A percentile compares a stretch with the other conserved stretches of the same genome.
phyloP scores from a whole-genome alignment of 441 rosid species.

The Iberis amara region DNA sequence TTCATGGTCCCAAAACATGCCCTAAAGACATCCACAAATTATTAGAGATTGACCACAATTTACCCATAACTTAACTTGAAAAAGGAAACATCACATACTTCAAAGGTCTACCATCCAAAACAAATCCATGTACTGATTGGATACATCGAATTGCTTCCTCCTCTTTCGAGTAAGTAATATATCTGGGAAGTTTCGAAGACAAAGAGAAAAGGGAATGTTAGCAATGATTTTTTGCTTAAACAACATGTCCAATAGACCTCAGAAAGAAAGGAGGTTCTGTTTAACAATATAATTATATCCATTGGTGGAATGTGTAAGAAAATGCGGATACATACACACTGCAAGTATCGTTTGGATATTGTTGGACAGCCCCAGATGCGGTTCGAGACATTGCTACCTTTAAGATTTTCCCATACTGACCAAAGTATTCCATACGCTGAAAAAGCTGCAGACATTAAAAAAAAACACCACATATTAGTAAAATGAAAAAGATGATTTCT shows the following conservation, averaged over 20 bases:
- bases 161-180: slow-evolving; percentile 68
- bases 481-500: not conserved
- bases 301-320: not conserved
- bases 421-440: slow-evolving; percentile 55
- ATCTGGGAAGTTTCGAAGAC: slow-evolving; percentile 35
- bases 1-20: slow-evolving; percentile 73
- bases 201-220: slow-evolving; percentile 9
- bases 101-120: slow-evolving; percentile 66
- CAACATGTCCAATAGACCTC: too few relatives aligned
- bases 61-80: not conserved
- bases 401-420: slow-evolving; percentile 62
- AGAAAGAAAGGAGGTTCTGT: too few relatives aligned
- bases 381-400: slow-evolving; percentile 67
- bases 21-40: slow-evolving; percentile 29
- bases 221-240: too few relatives aligned
- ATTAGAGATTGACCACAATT: slow-evolving; percentile 2
- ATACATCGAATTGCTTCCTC: slow-evolving; percentile 86
- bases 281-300: too few relatives aligned
- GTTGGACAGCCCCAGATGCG: slow-evolving; percentile 52
- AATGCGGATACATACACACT: slow-evolving; percentile 59
- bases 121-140: slow-evolving; percentile 77
- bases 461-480: not conserved
- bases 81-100: slow-evolving; percentile 40
- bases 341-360: slow-evolving; percentile 58
- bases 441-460: slow-evolving; percentile 37